Conservation (phyloP, 1,284 basidiomycete species). For the Ceratobasidium theobromae region DNA sequence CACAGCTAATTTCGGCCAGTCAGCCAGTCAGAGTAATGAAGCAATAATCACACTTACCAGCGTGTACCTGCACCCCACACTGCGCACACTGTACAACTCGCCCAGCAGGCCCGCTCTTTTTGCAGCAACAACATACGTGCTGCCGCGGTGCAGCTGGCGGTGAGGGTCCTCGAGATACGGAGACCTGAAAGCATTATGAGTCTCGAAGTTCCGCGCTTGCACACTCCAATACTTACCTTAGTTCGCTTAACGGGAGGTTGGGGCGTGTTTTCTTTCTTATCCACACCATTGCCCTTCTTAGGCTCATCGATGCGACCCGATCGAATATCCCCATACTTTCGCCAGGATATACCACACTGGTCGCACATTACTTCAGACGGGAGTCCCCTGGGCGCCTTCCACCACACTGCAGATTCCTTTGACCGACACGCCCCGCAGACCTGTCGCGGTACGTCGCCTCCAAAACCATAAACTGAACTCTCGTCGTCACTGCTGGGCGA, state of each 20-base stretch:
- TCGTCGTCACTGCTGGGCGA: constrained; percentile 63
- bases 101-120: constrained; percentile 67
- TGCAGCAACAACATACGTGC: constrained; percentile 73
- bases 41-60: constrained; percentile 50
- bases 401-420: constrained; percentile 74
- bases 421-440: constrained; percentile 76
- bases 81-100: constrained; percentile 77
- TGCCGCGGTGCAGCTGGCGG: constrained; percentile 49
- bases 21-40: constrained; percentile 28
- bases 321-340: constrained; percentile 86
- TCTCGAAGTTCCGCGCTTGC: background rate
- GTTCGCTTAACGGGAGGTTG: constrained; percentile 63
- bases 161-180: constrained; percentile 35
- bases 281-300: constrained; percentile 52
- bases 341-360: constrained; percentile 75
- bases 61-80: constrained; percentile 75
- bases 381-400: constrained; percentile 81
- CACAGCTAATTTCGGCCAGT: constrained; percentile 47
- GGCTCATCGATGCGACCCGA: constrained; percentile 32
- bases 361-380: constrained; percentile 74
- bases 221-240: constrained; percentile 54
- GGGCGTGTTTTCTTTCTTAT: constrained; percentile 81
- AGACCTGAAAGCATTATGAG: background rate
- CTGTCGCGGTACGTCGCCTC: constrained; percentile 44
- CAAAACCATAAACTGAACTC: constrained; percentile 54